phyloP scores from a whole-genome alignment of 2,329 filamentous ascomycete genomes.

The Aspergillus quadricinctus region DNA sequence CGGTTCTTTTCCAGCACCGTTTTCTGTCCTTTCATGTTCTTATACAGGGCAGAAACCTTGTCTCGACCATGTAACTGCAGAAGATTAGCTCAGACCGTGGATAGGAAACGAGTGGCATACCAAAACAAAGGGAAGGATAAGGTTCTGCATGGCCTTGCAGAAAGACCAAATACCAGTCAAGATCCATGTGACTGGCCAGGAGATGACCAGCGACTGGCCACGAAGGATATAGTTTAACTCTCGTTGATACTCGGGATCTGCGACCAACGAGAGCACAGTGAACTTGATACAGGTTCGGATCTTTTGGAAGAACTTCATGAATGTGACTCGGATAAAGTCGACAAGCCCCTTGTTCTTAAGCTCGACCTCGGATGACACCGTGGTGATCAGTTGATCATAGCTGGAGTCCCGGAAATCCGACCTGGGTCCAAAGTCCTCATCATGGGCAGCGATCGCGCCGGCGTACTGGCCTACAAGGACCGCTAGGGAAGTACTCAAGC shows the following conservation, averaged over 20 bases:
- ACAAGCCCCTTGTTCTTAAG: not conserved
- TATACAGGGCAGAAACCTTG: conserved; percentile 46
- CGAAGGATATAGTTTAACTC: conserved; percentile 46
- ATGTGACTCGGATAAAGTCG: not conserved
- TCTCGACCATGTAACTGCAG: conserved; percentile 41
- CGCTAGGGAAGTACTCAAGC: not conserved
- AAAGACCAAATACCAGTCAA: conserved; percentile 48
- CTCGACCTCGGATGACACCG: not conserved
- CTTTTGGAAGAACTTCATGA: conserved; percentile 26
- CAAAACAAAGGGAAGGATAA: conserved; percentile 15
- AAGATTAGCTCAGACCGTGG: not conserved
- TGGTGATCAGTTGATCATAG: not conserved
- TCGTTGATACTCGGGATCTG: conserved; percentile 50
- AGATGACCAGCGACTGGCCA: conserved; percentile 31
- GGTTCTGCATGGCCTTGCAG: conserved; percentile 41
- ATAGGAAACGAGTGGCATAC: conserved; percentile 43
- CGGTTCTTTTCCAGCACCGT: conserved; percentile 45
- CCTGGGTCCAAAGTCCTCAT: not conserved
- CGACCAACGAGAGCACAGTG: conserved; percentile 47
- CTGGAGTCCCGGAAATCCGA: not conserved
- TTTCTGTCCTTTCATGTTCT: conserved; percentile 47
- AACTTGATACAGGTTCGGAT: conserved; percentile 46
- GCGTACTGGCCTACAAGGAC: not conserved
- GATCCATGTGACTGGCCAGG: conserved; percentile 35
- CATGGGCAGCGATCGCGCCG: not conserved